A percentile compares a stretch with the other conserved stretches of the same genome.
Evolutionary conservation across 164 flowering plant species (phyloP).

Genomic region (Macadamia integrifolia): DNA sequence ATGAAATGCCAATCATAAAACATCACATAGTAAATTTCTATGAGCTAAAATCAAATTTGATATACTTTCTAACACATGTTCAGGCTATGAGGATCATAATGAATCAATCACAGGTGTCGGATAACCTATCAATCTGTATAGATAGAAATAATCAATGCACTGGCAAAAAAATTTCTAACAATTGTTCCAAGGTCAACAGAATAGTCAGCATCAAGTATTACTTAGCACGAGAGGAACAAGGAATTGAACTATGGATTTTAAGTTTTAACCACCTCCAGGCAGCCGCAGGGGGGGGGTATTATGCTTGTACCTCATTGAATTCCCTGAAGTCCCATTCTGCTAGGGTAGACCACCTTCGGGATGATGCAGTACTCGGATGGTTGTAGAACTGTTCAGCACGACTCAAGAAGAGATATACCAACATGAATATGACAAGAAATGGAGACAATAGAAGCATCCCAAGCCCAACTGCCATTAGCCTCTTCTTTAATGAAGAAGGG

Average conservation of each 20-base stretch:
- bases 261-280: no score
- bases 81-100: no score
- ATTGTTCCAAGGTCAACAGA: background rate
- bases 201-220: background rate
- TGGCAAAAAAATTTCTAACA: no score
- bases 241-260: background rate
- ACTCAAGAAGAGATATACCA: conserved; percentile 86
- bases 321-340: conserved; percentile 96
- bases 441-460: conserved; percentile 89
- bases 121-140: no score
- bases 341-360: conserved; percentile 95
- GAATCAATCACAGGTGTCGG: no score
- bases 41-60: no score
- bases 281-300: background rate
- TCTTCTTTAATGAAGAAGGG: conserved; percentile 68
- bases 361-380: conserved; percentile 93
- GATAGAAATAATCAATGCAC: no score
- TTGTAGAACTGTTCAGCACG: conserved; percentile 96
- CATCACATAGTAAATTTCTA: no score
- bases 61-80: no score
- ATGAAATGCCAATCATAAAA: no score
- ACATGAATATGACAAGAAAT: conserved; percentile 84
- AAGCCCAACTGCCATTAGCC: conserved; percentile 83
- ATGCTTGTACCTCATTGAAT: conserved; percentile 78
- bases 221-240: background rate